Percentiles rank a stretch among this genome's conserved stretches.
Evolutionary conservation across 495 filamentous ascomycete species (phyloP).

Genomic region (Annulohypoxylon nitens): DNA sequence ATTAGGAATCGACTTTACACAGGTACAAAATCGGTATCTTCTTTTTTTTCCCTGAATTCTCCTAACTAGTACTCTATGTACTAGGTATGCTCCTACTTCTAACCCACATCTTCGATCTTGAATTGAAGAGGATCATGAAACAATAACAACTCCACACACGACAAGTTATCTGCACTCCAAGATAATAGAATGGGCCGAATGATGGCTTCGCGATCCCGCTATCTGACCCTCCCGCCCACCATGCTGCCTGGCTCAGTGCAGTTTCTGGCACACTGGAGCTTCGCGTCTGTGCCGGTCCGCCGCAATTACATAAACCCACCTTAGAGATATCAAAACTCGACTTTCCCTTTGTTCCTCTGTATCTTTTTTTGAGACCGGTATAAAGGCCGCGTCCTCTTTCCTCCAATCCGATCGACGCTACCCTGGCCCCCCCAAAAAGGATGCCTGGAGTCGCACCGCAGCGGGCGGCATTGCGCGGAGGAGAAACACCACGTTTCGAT

Average conservation of each 20-base stretch:
- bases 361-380: neutral
- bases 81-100: too few relatives aligned
- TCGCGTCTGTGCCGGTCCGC: neutral
- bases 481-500: slow-evolving; percentile 50
- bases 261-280: neutral
- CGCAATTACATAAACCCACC: slow-evolving; percentile 9
- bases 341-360: neutral
- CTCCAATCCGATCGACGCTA: slow-evolving; percentile 7
- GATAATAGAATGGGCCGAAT: slow-evolving; percentile 28
- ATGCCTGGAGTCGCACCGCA: slow-evolving; percentile 31
- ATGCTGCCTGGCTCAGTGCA: slow-evolving; percentile 10
- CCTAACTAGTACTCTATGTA: neutral
- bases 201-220: too few relatives aligned
- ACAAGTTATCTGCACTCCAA: slow-evolving; percentile 10
- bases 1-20: neutral
- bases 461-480: slow-evolving; percentile 31
- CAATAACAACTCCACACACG: neutral
- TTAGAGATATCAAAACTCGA: slow-evolving; percentile 3
- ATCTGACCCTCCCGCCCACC: neutral
- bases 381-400: slow-evolving; percentile 8
- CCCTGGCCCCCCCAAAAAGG: slow-evolving; percentile 8
- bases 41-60: neutral
- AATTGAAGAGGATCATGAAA: neutral
- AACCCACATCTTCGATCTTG: neutral
- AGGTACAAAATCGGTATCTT: neutral